A percentile compares a stretch with the other conserved stretches of the same genome.
These are phyloP conservation scores for Xylariomycetidae sp. DNA, from an alignment of 2,329 filamentous ascomycete species.

Conservation along the genomic window DNA sequence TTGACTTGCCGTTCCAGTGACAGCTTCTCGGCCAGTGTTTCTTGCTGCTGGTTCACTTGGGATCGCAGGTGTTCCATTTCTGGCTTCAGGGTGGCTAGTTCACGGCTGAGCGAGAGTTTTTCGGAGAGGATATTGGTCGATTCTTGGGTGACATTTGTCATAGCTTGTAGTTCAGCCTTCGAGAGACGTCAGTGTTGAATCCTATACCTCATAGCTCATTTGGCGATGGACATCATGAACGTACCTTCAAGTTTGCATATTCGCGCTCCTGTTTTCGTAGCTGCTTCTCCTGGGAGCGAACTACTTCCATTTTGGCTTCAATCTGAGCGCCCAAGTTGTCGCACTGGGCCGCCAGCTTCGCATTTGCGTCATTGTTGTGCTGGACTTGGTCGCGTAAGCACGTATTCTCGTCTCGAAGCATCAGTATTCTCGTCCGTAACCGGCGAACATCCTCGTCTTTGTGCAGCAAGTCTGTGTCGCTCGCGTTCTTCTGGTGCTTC, in stretches of 20 bases:
- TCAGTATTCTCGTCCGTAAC: conserved; percentile 60
- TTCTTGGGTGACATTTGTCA: conserved; percentile 62
- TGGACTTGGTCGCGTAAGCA: conserved; percentile 58
- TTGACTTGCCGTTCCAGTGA: conserved; percentile 72
- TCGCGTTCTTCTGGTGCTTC: conserved; percentile 59
- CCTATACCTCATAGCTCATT: neutral
- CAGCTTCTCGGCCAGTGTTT: conserved; percentile 70
- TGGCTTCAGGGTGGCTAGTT: conserved; percentile 46
- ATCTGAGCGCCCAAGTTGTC: conserved; percentile 37
- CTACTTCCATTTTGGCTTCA: conserved; percentile 35
- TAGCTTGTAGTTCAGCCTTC: conserved; percentile 64
- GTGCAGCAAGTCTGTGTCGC: conserved; percentile 60
- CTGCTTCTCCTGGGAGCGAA: conserved; percentile 39
- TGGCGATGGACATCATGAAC: neutral
- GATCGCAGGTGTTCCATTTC: conserved; percentile 51
- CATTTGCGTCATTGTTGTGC: conserved; percentile 21
- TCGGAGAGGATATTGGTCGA: conserved; percentile 62
- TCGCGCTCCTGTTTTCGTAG: conserved; percentile 44
- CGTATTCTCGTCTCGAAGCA: conserved; percentile 71
- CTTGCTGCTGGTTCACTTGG: conserved; percentile 55
- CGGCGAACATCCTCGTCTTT: conserved; percentile 71
- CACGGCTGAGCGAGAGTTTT: conserved; percentile 46
- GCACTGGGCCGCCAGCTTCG: conserved; percentile 31
- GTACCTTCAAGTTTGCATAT: conserved; percentile 42
- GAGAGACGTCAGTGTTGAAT: conserved; percentile 14